Base-by-base conservation (phyloP, 495 filamentous ascomycete species). In the Penicillium longicatenatum region DNA sequence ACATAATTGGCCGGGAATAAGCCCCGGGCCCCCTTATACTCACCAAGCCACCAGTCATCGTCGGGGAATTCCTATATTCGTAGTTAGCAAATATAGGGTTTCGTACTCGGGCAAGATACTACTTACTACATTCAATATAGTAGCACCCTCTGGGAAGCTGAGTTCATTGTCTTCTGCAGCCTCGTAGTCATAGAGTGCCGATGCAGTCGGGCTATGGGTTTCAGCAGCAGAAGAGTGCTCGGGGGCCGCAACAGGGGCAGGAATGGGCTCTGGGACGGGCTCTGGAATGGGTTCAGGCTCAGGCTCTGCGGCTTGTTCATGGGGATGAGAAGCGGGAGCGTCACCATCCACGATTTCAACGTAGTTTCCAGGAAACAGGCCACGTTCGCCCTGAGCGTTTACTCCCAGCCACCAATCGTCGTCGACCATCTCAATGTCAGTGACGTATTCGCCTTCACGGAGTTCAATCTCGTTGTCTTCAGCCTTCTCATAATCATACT, bases 381-480 rank as follows among this genome's bases (percentile, higher is more conserved):
- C 94, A 31, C 78, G 83, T 67, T 97, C 90, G 55, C 94, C 95
- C 49, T 73, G 77, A 6, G 75, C 66, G 70, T 97, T 98, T 54
- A 86, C 86, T 11, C 94, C 94, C 82, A 94, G 86, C 94, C 94
- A 99, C 94, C 94, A 99, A 68, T 98, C 93, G 46, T 82, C 75
- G 60, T 98, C 95, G 2, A 98, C 92, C 91, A 96, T 95, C 45
- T 99, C 92, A 66, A 99, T 96, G 59, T 97, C 86, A n/a, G 86
- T 93, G 35, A 99, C 87, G 62, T 86, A 84, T 54, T 96, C 91
- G 17, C 92, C 92, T 72, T 99, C 94, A n/a, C 79, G 79, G 4
- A 99, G 79, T 55, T 96, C 90, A 43, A 98, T 78, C 70, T 99
- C 94, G 68, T 99, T 99, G 54, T 96, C 91, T 72, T 99, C 94